Base-by-base conservation (phyloP, 768 basidiomycete genomes). In the Agaricus bisporus region DNA sequence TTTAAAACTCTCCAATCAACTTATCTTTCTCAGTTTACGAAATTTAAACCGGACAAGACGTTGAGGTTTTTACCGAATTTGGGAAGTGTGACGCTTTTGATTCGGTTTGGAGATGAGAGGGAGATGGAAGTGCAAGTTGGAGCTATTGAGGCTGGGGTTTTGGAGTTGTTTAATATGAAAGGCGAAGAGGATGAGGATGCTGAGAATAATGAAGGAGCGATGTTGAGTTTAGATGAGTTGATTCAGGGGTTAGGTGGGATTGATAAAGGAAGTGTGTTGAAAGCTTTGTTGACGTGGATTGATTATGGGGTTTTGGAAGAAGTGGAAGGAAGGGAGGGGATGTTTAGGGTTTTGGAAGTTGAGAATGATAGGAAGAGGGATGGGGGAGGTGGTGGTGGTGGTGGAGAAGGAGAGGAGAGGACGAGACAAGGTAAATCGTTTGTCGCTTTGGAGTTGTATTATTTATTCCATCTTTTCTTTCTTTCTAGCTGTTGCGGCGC, bases 41-140 rank as follows among this genome's bases (percentile, higher is more conserved):
- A 75, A 11, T 89, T 92, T 72, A 97, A 97, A 63, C 92, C 93
- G 0, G 93, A 97, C 69, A 98, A 98, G 73, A 81, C 78, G 56
- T 78, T 99, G 32, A 81, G 83, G 44, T 98, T 92, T 88, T 66
- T 98, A 5, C 86, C 92, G 9, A 88, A 95, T 63, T 79, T 97
- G 11, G 95, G 97, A 0, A 90, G 85, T 2, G 81, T 95, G 37
- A 76, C 81, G 35, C 66, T 99, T 48, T 84, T 91, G 50, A 71
- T 98, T 6, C 82, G 92, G 61, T 75, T 98, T 2, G 77, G 85
- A 60, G 95, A 98, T 64, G 32, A 32, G 32, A 85, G 92, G 11
- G 81, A 72, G 4, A 55, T 97, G 32, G 80, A 81, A 18, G 81
- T 80, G 3, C 85, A 91, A 41, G 91, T 91, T 3, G 83, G 85